Conservation (phyloP, 2,329 filamentous ascomycete species). For the Trichoderma koningii region DNA sequence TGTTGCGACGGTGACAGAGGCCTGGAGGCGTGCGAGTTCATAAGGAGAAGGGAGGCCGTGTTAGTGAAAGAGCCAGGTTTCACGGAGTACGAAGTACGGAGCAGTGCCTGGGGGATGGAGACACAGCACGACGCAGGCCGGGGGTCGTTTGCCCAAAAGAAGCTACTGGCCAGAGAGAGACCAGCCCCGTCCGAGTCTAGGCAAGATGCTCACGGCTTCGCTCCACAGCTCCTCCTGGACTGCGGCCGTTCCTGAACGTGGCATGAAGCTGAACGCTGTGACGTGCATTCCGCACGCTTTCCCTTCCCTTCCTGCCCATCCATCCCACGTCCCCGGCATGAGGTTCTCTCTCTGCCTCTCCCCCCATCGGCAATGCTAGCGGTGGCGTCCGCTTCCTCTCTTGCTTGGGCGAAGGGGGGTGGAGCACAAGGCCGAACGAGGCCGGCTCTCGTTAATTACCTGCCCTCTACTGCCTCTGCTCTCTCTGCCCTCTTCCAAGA, state of each 20-base stretch:
- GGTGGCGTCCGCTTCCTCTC: slow-evolving; percentile 11
- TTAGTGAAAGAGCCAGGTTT: neutral
- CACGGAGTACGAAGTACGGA: neutral
- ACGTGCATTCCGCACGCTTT: slow-evolving; percentile 17
- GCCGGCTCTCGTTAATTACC: slow-evolving; percentile 13
- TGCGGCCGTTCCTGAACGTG: slow-evolving; percentile 9
- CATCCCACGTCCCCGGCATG: slow-evolving; percentile 14
- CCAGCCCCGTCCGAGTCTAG: neutral
- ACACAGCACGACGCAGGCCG: neutral
- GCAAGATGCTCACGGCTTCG: slow-evolving; percentile 1
- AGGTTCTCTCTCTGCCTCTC: slow-evolving; percentile 5
- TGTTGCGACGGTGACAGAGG: slow-evolving; percentile 17
- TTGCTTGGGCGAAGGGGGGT: neutral
- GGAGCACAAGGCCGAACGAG: slow-evolving; percentile 9
- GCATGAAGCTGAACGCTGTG: slow-evolving; percentile 9
- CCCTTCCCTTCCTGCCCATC: neutral
- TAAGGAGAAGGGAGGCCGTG: slow-evolving; percentile 19
- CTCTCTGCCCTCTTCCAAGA: no score
- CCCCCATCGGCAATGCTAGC: slow-evolving; percentile 20
- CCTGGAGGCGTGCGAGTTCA: neutral
- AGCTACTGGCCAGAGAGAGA: neutral
- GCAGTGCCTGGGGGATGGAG: neutral
- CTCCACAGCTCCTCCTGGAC: slow-evolving; percentile 7
- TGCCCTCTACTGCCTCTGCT: neutral
- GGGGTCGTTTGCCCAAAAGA: slow-evolving; percentile 4